These are phyloP conservation scores for Vanilla planifolia DNA, from an alignment of 106 monocot species.

Conservation along the genomic window DNA sequence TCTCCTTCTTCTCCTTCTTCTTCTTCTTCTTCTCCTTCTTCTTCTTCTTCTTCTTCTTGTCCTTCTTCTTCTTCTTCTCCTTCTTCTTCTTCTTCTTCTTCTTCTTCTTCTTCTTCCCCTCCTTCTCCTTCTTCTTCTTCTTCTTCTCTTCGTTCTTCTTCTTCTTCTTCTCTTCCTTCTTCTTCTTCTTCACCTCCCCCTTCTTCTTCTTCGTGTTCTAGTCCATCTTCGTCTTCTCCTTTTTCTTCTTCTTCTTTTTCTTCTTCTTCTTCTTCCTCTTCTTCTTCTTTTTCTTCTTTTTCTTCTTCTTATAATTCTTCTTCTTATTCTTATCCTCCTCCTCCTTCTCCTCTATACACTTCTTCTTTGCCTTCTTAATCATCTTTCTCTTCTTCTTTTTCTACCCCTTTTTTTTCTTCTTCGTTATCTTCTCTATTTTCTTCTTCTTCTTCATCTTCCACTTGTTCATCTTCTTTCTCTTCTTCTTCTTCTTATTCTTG, in stretches of 20 bases:
- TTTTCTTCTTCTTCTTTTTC: not conserved
- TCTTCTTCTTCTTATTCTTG: not conserved
- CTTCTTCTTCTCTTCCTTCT: not conserved
- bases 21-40: accelerated
- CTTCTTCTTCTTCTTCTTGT: not conserved
- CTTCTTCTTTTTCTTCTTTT: too few relatives aligned
- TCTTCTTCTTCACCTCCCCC: not conserved
- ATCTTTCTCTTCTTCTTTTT: not conserved
- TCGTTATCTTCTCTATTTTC: not conserved
- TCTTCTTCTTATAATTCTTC: not conserved
- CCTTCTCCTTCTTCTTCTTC: not conserved
- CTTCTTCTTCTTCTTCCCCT: not conserved
- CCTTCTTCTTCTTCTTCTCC: not conserved
- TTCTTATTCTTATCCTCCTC: not conserved
- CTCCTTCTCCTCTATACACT: not conserved
- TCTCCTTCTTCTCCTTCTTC: too few relatives aligned
- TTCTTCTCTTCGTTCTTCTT: not conserved
- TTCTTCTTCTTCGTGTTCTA: not conserved
- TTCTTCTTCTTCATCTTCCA: not conserved
- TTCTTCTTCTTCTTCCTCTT: not conserved
- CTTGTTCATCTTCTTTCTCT: not conserved
- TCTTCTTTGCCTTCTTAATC: too few relatives aligned
- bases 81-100: not conserved
- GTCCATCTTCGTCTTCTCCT: not conserved
- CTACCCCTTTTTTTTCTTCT: not conserved